These are phyloP conservation scores for Heracleum sosnowskyi DNA, from an alignment of 129 eudicot genomes.

Conservation along the genomic window DNA sequence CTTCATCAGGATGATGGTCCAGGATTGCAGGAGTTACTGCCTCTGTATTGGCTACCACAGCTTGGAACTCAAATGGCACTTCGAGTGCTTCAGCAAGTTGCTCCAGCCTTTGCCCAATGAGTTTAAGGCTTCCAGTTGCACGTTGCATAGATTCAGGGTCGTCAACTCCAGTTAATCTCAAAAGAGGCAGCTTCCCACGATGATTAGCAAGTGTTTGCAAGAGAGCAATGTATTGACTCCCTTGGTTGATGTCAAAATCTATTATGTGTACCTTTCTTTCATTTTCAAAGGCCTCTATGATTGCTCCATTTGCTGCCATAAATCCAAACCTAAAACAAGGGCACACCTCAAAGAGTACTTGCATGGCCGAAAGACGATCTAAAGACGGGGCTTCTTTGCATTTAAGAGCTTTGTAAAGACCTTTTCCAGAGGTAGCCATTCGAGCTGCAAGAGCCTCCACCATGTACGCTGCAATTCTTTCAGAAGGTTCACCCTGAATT, in stretches of 20 bases:
- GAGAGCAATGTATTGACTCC: constrained; percentile 81
- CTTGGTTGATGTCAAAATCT: constrained; percentile 92
- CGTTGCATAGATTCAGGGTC: constrained; percentile 94
- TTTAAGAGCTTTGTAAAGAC: constrained; percentile 73
- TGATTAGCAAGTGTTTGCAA: constrained; percentile 59
- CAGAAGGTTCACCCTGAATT: constrained; percentile 83
- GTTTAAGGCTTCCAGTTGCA: constrained; percentile 59
- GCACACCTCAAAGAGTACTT: constrained; percentile 85
- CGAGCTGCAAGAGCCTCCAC: constrained; percentile 96
- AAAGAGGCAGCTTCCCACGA: constrained; percentile 27
- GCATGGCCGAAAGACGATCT: constrained; percentile 91
- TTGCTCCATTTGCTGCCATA: constrained; percentile 89
- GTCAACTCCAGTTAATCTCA: constrained; percentile 78
- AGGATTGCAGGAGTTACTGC: constrained; percentile 46
- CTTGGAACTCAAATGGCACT: constrained; percentile 60
- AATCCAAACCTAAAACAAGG: constrained; percentile 95
- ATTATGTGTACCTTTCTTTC: constrained; percentile 69
- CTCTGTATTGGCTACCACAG: constrained; percentile 53
- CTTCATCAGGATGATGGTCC: constrained; percentile 54
- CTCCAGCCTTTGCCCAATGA: constrained; percentile 71
- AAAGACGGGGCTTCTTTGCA: constrained; percentile 84
- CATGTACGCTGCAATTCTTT: constrained; percentile 90
- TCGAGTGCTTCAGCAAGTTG: constrained; percentile 45
- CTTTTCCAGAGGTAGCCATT: constrained; percentile 73
- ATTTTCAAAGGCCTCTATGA: constrained; percentile 54